A percentile compares a stretch with the other conserved stretches of the same genome.
phyloP scores from a whole-genome alignment of 179 eudicot genomes.

The Drosera spatulata region DNA sequence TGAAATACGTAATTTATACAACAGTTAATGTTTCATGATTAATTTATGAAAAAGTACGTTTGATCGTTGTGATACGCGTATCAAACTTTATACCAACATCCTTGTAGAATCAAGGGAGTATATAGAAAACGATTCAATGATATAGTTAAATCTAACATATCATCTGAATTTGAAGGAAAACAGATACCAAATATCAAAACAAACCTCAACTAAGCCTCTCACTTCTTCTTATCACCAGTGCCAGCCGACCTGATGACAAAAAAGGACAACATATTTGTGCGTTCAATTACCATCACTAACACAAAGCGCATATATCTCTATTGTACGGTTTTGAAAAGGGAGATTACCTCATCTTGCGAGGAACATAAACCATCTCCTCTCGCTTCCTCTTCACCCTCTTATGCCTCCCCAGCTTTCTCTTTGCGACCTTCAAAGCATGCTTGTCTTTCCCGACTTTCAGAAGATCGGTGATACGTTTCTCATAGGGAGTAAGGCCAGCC shows the following conservation, averaged over 20 bases:
- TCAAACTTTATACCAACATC: no score
- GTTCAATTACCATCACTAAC: neutral
- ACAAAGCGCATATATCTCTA: neutral
- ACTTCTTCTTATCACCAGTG: conserved; percentile 12
- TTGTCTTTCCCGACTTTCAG: conserved; percentile 16
- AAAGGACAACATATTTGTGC: neutral
- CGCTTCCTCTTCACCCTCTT: conserved; percentile 18
- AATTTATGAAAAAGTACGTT: no score
- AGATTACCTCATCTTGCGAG: conserved; percentile 13
- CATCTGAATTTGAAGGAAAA: no score
- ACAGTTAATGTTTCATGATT: no score
- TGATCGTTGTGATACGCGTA: no score
- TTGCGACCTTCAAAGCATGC: conserved; percentile 13
- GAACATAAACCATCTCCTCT: conserved; percentile 17
- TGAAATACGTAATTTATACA: no score
- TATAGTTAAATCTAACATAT: no score
- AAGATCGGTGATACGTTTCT: conserved; percentile 13
- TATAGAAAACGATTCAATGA: no score
- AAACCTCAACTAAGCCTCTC: neutral
- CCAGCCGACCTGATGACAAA: conserved; percentile 9
- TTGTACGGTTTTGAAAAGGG: neutral
- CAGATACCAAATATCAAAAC: neutral
- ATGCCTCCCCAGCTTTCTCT: conserved; percentile 15
- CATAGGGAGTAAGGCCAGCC: conserved; percentile 14
- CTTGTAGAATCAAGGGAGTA: no score